These are phyloP conservation scores for Pelargonium cotyledonis DNA, from an alignment of 441 rosid genomes.

Conservation along the genomic window DNA sequence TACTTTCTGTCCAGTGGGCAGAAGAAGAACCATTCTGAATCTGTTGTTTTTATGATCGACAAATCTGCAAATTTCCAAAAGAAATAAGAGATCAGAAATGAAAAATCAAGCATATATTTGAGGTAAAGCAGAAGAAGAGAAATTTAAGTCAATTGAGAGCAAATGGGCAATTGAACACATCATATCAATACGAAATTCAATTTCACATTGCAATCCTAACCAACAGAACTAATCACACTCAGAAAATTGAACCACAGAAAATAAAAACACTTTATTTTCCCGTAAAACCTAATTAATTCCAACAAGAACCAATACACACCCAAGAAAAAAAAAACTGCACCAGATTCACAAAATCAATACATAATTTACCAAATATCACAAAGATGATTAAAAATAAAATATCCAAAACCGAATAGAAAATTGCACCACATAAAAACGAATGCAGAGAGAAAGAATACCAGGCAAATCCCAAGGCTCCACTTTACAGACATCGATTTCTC, in stretches of 20 bases:
- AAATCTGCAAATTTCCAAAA: slow-evolving; percentile 28
- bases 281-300: too few species aligned
- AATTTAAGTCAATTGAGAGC: too few species aligned
- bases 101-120: background rate
- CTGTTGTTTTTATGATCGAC: slow-evolving; percentile 46
- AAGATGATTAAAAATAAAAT: too few species aligned
- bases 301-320: too few species aligned
- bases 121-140: background rate
- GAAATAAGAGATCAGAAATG: background rate
- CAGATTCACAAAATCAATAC: too few species aligned
- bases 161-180: background rate
- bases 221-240: background rate
- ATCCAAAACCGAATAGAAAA: too few species aligned
- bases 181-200: background rate
- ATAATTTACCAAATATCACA: too few species aligned
- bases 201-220: background rate
- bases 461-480: slow-evolving; percentile 91
- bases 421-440: too few species aligned
- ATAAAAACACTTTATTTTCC: too few species aligned
- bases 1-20: slow-evolving; percentile 78
- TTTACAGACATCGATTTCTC: slow-evolving; percentile 75
- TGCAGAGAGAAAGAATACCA: slow-evolving; percentile 25
- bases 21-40: slow-evolving; percentile 84
- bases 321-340: too few species aligned
- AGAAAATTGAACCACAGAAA: too few species aligned